Base-by-base conservation (phyloP, 2,329 filamentous ascomycete species). In the Neofusicoccum sp. region DNA sequence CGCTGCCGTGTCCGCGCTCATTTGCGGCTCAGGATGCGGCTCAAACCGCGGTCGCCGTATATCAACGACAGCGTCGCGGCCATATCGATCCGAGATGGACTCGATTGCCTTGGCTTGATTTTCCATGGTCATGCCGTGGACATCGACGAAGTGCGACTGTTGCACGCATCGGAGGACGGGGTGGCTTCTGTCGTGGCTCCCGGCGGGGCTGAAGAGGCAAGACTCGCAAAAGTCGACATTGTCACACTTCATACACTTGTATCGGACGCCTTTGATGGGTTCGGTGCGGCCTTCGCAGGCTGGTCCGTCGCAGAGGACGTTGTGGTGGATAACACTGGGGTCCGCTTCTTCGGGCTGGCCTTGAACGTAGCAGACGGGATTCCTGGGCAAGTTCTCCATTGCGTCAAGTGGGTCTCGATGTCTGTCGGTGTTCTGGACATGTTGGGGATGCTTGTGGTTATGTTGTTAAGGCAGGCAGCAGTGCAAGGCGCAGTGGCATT, bases 341-440 rank as follows among this genome's bases (percentile, higher is more conserved):
- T 43, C 39, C 12, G 16, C 39, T 43, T 43, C 39, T 12, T 43
- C 39, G 39, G 16, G 39, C 39, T 43, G 29, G 12, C 69, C 72
- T 22, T 22, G 22, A 22, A 22, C 22, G 22, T 22, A 22, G 22
- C 22, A 22, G 22, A 22, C 22, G 22, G 22, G 22, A 22, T 22
- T 22, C 22, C 22, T 22, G 22, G 22, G 22, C 22, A 2, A 22
- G 22, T 22, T 22, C 22, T 22, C 22, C 22, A 22, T 22, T 22
- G 22, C 2, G 22, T 22, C 22, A 22, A 22, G 22, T 22, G 22
- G 2, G 1, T 22, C 22, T 22, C 2, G 22, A 22, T 22, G 22
- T 22, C 22, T 22, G 22, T 22, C 22, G 22, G 22, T 22, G 22
- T 22, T 22, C 22, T 22, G 22, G 22, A 22, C 22, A 22, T 22